Evolutionary conservation across 2,329 filamentous ascomycete species (phyloP), one percentile per base, ranked within the genome.

Genomic region (Celoporthe dispersa): DNA sequence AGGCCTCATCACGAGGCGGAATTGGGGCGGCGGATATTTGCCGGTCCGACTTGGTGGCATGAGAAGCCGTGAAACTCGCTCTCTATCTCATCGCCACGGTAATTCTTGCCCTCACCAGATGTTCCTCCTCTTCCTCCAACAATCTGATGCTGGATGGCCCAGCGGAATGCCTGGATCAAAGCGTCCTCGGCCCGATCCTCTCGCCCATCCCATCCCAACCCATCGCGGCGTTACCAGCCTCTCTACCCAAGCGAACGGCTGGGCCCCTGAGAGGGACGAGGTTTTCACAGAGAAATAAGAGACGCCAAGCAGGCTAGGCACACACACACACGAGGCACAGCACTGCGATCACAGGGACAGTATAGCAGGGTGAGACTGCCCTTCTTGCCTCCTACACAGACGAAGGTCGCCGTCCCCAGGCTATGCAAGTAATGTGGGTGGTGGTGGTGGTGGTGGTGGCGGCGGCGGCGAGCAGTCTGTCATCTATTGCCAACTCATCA

Each of bases 281-380:
- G 35, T 37, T 66, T 35, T 16, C 33, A 66, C 25, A 44, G 4
- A 60, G 19, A 19, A 65, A 25, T 5, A 28, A 25, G 31, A n/a
- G 51, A 44, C 25, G 55, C 28, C 44, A 48, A 48, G 44, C 44
- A 19, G 44, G 16, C 12, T 28, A 59, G 51, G n/a, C 64, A 66
- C 35, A n/a, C n/a, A n/a, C n/a, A n/a, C n/a, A n/a, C n/a, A 35
- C 39, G 35, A 31, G 57, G 16, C 57, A 60, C 33, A 22, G 53
- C 25, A 31, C 25, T 57, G 53, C 19, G 14, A 60, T 22, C 57
- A 37, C 19, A 28, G 53, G 37, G 33, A 33, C 39, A 35, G 37
- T 25, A 35, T 53, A 59, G 33, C 19, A 59, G 37, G 28, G 64
- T 66, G 64, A 66, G 51, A 66, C 64, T 19, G 22, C 33, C 14